Evolutionary conservation across 2,329 filamentous ascomycete genomes (phyloP).

Genomic region (Pseudogymnoascus sp.): DNA sequence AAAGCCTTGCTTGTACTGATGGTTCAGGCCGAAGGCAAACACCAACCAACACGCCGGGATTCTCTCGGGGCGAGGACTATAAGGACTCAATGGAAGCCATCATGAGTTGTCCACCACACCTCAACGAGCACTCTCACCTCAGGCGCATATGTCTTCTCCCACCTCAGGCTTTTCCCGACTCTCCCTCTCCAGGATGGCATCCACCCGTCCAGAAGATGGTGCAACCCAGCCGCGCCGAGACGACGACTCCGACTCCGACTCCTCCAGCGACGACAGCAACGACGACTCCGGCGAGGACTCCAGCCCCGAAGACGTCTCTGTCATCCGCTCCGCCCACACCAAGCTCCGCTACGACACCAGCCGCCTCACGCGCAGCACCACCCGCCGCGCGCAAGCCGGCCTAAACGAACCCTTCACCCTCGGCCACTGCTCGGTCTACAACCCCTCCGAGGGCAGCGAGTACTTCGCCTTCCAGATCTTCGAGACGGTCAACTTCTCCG

Average conservation of each 20-base stretch:
- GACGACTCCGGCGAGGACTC: background rate
- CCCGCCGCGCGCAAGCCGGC: background rate
- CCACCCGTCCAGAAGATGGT: conserved; percentile 1
- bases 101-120: background rate
- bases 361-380: background rate
- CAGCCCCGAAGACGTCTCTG: background rate
- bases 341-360: background rate
- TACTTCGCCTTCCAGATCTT: conserved; percentile 11
- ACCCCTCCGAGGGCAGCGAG: background rate
- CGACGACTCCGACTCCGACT: background rate
- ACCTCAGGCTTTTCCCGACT: conserved; percentile 1
- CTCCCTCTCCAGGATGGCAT: background rate
- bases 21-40: background rate
- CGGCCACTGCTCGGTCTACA: background rate
- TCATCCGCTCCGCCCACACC: background rate
- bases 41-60: background rate
- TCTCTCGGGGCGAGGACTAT: background rate
- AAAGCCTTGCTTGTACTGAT: background rate
- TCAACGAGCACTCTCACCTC: background rate
- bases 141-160: conserved; percentile 7
- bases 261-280: background rate
- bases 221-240: background rate
- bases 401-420: background rate
- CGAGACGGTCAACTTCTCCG: background rate
- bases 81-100: background rate